Evolutionary conservation across 306 rosid genomes (phyloP).

Genomic region (Ormosia emarginata): DNA sequence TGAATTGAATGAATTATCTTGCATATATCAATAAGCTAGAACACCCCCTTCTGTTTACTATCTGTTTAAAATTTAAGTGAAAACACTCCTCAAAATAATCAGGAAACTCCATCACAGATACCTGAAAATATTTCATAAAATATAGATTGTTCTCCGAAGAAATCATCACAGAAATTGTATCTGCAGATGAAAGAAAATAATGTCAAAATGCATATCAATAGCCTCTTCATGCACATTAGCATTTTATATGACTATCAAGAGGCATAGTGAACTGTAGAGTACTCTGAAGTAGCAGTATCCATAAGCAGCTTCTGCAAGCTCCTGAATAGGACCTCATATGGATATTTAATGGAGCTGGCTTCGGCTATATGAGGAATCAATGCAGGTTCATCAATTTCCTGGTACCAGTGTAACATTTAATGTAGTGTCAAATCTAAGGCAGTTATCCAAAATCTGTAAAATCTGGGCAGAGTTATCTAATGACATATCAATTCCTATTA

Average conservation of each 20-base stretch:
- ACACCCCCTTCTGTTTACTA: neutral
- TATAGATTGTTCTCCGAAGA: slow-evolving; percentile 72
- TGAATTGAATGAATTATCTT: slow-evolving; percentile 5
- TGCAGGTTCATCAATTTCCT: slow-evolving; percentile 91
- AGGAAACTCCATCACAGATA: slow-evolving; percentile 26
- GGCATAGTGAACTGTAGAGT: slow-evolving; percentile 36
- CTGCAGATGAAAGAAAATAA: slow-evolving; percentile 42
- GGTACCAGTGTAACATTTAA: slow-evolving; percentile 11
- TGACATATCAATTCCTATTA: neutral
- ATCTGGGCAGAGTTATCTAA: neutral
- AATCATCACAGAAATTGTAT: slow-evolving; percentile 77
- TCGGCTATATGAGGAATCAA: slow-evolving; percentile 90
- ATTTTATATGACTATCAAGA: slow-evolving; percentile 12
- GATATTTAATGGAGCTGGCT: slow-evolving; percentile 80
- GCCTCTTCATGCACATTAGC: neutral
- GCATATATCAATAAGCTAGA: slow-evolving; percentile 6
- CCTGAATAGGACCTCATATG: slow-evolving; percentile 85
- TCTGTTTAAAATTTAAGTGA: neutral
- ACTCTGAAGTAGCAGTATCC: slow-evolving; percentile 95
- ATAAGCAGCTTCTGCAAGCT: slow-evolving; percentile 90
- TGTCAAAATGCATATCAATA: slow-evolving; percentile 13
- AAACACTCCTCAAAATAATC: neutral
- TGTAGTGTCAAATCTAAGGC: neutral
- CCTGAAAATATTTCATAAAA: slow-evolving; percentile 78
- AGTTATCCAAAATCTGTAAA: neutral